phyloP scores from a whole-genome alignment of 2,329 filamentous ascomycete species.

The Scedosporium boydii region DNA sequence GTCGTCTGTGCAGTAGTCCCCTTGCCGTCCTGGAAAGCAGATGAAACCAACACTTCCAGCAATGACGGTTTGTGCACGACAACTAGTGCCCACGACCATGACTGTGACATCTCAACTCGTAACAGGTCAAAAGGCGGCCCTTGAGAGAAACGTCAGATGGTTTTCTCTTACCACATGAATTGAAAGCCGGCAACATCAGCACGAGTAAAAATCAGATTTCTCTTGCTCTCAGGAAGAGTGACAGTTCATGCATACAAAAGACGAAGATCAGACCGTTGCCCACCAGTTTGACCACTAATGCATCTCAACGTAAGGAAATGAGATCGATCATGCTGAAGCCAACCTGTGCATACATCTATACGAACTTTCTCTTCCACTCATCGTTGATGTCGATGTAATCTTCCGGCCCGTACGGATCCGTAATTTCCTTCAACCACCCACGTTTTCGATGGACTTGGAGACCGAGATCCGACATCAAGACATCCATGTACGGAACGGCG shows the following conservation, averaged over 20 bases:
- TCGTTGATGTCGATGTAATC: slow-evolving; percentile 46
- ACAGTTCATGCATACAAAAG: too few species aligned
- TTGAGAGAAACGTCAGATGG: too few species aligned
- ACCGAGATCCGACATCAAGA: slow-evolving; percentile 57
- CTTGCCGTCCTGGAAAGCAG: not conserved
- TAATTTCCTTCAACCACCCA: slow-evolving; percentile 40
- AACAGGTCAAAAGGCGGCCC: too few species aligned
- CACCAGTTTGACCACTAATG: not conserved
- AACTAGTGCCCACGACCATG: not conserved
- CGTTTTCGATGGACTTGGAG: slow-evolving; percentile 47
- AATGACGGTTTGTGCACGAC: not conserved
- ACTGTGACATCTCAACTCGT: not conserved
- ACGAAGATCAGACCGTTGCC: too few species aligned
- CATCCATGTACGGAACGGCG: slow-evolving; percentile 61
- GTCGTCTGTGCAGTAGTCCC: not conserved
- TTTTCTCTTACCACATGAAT: too few species aligned
- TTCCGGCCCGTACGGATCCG: slow-evolving; percentile 46
- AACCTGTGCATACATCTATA: not conserved
- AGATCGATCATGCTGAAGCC: not conserved
- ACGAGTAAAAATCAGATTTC: too few species aligned
- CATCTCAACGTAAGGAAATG: not conserved
- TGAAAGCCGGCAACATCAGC: too few species aligned
- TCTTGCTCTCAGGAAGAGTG: too few species aligned
- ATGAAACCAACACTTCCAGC: not conserved
- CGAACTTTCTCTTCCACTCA: slow-evolving; percentile 28